A percentile compares a stretch with the other conserved stretches of the same genome.
Evolutionary conservation across 345 rosid species (phyloP).

Genomic region (Theobroma cacao): DNA sequence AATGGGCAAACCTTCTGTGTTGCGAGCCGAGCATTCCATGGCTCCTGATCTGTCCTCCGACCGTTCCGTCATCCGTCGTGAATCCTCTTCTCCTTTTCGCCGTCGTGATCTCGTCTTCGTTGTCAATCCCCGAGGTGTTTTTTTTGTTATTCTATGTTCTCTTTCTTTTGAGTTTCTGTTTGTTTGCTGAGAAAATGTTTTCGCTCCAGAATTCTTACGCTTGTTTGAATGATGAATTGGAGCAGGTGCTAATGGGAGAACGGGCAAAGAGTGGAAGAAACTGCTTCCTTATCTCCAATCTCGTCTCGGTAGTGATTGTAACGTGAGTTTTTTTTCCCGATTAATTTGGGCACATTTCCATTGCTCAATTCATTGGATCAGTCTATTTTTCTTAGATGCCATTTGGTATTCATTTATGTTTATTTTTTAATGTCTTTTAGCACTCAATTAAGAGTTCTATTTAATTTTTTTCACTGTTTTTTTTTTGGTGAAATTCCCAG

Average conservation of each 20-base stretch:
- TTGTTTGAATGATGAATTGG: constrained; percentile 14
- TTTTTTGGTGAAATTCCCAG: neutral
- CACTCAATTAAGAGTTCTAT: neutral
- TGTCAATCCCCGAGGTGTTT: constrained; percentile 81
- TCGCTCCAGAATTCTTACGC: neutral
- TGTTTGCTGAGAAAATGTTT: constrained; percentile 6
- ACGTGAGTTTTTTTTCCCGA: constrained; percentile 46
- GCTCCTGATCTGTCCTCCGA: constrained; percentile 50
- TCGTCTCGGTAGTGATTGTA: constrained; percentile 67
- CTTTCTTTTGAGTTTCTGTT: neutral
- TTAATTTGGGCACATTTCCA: neutral
- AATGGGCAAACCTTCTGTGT: constrained; percentile 31
- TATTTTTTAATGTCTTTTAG: neutral
- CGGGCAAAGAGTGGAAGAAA: constrained; percentile 89
- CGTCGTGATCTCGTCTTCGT: constrained; percentile 90
- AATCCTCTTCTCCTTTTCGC: constrained; percentile 40
- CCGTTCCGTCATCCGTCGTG: constrained; percentile 29
- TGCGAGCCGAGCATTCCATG: constrained; percentile 34
- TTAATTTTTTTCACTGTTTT: neutral
- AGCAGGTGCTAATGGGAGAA: constrained; percentile 90
- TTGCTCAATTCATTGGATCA: neutral
- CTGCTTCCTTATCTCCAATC: constrained; percentile 78
- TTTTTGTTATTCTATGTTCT: neutral
- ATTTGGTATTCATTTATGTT: neutral
- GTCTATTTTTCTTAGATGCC: neutral